Percentiles rank a stretch among this genome's conserved stretches.
Conservation (phyloP, 2,329 filamentous ascomycete genomes). For the Penicillium oxalicum region DNA sequence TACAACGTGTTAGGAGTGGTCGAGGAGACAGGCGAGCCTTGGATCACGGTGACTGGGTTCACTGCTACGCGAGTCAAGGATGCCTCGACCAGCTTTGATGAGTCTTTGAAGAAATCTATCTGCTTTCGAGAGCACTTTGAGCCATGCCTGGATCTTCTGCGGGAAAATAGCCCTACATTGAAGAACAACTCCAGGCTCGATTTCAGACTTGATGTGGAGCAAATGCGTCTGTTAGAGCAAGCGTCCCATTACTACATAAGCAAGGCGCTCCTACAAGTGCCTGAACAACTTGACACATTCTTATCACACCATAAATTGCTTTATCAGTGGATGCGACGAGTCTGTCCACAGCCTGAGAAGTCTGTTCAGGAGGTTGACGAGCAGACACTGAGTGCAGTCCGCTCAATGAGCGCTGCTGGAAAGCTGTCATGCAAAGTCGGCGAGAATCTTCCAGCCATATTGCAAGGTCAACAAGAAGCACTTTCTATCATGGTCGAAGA, state of each 20-base stretch:
- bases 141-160: background rate
- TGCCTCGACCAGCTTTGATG: background rate
- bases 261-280: background rate
- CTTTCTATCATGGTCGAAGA: constrained; percentile 17
- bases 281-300: background rate
- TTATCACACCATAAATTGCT: background rate
- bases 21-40: constrained; percentile 1
- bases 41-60: constrained; percentile 1
- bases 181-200: background rate
- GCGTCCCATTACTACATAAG: background rate
- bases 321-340: background rate
- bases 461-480: constrained; percentile 1
- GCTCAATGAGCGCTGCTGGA: background rate
- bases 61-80: background rate
- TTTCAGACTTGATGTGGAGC: background rate
- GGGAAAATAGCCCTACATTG: background rate
- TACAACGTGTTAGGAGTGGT: background rate
- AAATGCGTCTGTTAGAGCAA: background rate
- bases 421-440: background rate
- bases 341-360: background rate
- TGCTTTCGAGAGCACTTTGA: constrained; percentile 2
- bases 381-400: background rate
- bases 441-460: background rate
- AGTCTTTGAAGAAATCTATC: background rate
- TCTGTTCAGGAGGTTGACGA: background rate